Evolutionary conservation across 1,284 basidiomycete genomes (phyloP).

Genomic region (Ganoderma lingzhi): DNA sequence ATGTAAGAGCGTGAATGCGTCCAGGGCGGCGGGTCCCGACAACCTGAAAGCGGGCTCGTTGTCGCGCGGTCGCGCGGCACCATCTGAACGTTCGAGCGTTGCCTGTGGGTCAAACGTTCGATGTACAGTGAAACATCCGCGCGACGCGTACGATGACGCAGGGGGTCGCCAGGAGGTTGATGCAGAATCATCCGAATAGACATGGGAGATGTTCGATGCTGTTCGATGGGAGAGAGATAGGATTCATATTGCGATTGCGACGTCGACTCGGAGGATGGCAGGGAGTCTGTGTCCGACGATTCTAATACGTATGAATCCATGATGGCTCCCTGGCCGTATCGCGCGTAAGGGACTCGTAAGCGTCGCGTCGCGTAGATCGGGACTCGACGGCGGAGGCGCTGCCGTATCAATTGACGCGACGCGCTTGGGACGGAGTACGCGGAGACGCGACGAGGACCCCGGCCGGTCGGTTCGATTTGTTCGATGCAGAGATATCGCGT

Average conservation of each 20-base stretch:
- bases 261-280: not conserved
- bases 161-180: not conserved
- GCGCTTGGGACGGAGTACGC: no score
- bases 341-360: not conserved
- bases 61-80: not conserved
- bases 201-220: not conserved
- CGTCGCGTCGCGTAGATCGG: not conserved
- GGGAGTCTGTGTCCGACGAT: conserved; percentile 26
- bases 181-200: not conserved
- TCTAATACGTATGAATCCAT: not conserved
- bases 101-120: not conserved
- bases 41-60: not conserved
- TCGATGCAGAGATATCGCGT: not conserved
- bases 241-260: not conserved
- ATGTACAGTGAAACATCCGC: not conserved
- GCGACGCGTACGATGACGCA: not conserved
- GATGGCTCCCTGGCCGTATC: conserved; percentile 8
- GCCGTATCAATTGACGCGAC: not conserved
- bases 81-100: not conserved
- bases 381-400: not conserved
- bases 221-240: conserved; percentile 28
- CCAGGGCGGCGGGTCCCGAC: not conserved
- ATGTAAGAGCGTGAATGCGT: not conserved
- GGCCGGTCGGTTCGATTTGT: not conserved
- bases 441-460: not conserved